Base-by-base conservation (phyloP, 73 alveolate genomes). In the Paramecium biaurelia region DNA sequence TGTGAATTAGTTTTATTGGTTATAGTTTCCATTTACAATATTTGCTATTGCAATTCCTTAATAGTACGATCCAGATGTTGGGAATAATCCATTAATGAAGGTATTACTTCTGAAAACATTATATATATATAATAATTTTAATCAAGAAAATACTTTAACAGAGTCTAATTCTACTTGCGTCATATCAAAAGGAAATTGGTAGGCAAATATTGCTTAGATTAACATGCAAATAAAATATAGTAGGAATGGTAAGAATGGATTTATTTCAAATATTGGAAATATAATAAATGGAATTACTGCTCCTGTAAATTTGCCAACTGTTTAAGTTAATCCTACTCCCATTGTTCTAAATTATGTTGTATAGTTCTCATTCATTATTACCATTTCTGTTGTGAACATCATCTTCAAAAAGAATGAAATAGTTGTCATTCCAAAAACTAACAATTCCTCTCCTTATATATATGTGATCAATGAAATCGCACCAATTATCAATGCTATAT, bases 361-460 rank as follows among this genome's bases (percentile, higher is more conserved):
- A 45, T 79, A 79, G 18, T 79, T 79, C 24, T 79, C 90, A 79
- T 79, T 79, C 90, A 79, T 79, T 23, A 79, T 79, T 3, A 79
- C 90, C 90, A 79, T 79, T 35, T 79, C 90, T 3, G 90, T 45
- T 24, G 90, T 79, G 15, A 79, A 79, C 76, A 79, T 79, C 72
- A 79, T 79, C 56, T 79, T 79, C 7, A 79, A 20, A 45, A 79
- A 79, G 23, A 79, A 79, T 42, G 90, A 79, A 6, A 79, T 79
- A 12, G 47, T 45, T 24, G 76, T 47, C 56, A 79, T 30, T 23
- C 90, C 90, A 24, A 79, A 24, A 23, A 79, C 43, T 43, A 79
- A 41, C 4, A 47, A 42, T 42, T 38, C 37, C 32, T 79, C 90
- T 42, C 56, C 45, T 38, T 38, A 43, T n/a, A 43, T 43, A 23